Conservation (phyloP, 306 rosid genomes). For the Nissolia schottii region DNA sequence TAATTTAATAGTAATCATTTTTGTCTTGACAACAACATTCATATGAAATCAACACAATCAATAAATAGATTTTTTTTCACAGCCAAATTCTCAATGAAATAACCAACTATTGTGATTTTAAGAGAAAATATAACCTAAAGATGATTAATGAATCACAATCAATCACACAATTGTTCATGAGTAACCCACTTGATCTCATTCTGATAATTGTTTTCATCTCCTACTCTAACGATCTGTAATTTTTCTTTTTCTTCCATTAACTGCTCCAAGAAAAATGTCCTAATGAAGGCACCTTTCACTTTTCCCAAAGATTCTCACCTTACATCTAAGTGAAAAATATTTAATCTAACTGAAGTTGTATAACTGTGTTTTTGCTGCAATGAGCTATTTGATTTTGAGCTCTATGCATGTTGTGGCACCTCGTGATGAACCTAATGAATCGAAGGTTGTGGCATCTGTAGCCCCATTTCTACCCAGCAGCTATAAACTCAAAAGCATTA, state of each 20-base stretch:
- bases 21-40: no score
- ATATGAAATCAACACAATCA: no score
- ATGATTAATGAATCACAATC: no score
- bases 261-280: not conserved
- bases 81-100: no score
- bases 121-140: no score
- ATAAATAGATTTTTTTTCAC: no score
- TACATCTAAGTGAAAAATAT: not conserved
- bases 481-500: not conserved
- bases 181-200: not conserved
- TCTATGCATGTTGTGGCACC: not conserved
- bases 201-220: not conserved
- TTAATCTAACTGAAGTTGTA: not conserved
- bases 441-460: not conserved
- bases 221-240: not conserved
- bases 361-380: not conserved
- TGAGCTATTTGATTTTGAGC: slow-evolving; percentile 4
- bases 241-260: slow-evolving; percentile 2
- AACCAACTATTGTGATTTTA: no score
- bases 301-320: not conserved
- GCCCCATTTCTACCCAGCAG: not conserved
- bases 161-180: not conserved
- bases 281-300: not conserved
- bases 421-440: not conserved
- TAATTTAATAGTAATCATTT: no score